Base-by-base conservation (phyloP, 2,329 filamentous ascomycete species). In the Epichloe baconii region DNA sequence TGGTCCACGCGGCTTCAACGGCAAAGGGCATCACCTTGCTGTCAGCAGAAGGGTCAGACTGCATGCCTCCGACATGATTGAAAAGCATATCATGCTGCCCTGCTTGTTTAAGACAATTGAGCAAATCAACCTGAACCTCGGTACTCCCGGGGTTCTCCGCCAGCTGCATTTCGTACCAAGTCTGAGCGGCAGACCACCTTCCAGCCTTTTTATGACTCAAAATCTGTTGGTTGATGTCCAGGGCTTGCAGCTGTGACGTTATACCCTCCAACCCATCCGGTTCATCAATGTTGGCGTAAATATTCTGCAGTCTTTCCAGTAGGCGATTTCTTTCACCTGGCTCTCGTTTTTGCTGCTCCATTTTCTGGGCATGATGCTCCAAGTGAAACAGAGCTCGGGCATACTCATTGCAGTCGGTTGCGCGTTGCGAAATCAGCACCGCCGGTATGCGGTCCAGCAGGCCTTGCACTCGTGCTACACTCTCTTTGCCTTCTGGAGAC, bases 251-350 rank as follows among this genome's bases (percentile, higher is more conserved):
- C 63, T 93, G 86, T 19, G 88, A 82, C 1, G 91, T 95, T 54
- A 98, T 91, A 3, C 93, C 93, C 63, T 97, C 90, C 36, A 98
- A 83, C 1, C 91, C 90, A 66, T 99, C 93, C 0, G 93, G 94
- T 60, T 99, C 93, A 61, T 99, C 93, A 54, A 99, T 97, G 59
- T 96, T 86, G 1, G 88, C 88, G 66, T 98, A 99, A 17, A 98
- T 95, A 49, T 91, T 83, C 62, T 97, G 91, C 23, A 98, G 72
- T 54, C 83, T 80, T 57, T 88, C 80, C 53, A 94, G 78, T 4
- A 93, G 74, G 23, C 80, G 75, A 49, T 85, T 75, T n/a, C 77
- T 70, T 21, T 80, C 76, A 2, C 74, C 72, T 1, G 71, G 66
- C 1, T 73, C 72, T 26, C 70, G 62, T 36, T 70, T 69, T n/a